Evolutionary conservation across 768 basidiomycete genomes (phyloP).

Genomic region (Epithele typhae): DNA sequence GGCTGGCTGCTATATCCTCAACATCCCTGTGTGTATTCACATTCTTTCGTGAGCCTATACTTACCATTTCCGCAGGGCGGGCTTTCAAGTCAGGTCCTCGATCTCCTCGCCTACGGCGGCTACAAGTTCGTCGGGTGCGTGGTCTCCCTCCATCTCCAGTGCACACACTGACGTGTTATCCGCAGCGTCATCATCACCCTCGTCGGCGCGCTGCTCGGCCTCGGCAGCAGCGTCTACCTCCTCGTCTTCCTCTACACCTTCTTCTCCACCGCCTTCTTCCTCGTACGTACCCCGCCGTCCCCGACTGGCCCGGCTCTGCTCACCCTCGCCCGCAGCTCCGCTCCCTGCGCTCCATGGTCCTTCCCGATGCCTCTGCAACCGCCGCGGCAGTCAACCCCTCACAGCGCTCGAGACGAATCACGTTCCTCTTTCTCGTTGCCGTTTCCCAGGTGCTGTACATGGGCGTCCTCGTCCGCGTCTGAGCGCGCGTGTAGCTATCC

Average conservation of each 20-base stretch:
- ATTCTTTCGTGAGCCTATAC: not conserved
- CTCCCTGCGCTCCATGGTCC: conserved; percentile 85
- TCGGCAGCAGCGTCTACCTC: conserved; percentile 60
- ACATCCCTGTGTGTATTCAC: conserved; percentile 43
- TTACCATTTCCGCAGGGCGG: conserved; percentile 36
- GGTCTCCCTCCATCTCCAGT: not conserved
- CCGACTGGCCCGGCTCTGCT: not conserved
- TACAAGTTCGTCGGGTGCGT: conserved; percentile 96
- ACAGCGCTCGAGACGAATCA: conserved; percentile 79
- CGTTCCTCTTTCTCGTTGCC: conserved; percentile 86
- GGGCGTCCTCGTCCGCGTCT: conserved; percentile 75
- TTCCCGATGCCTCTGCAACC: conserved; percentile 68
- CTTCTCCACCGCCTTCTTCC: conserved; percentile 88
- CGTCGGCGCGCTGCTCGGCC: conserved; percentile 61
- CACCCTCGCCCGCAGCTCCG: conserved; percentile 65
- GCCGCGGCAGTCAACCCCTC: conserved; percentile 68
- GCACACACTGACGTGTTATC: not conserved
- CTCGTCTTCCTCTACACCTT: conserved; percentile 82
- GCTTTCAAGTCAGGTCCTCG: conserved; percentile 57
- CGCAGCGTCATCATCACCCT: conserved; percentile 81
- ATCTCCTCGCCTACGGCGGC: conserved; percentile 88
- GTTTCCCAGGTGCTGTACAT: conserved; percentile 82
- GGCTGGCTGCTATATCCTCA: conserved; percentile 89
- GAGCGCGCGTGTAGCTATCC: not conserved
- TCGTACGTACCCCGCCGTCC: conserved; percentile 46